Evolutionary conservation across 345 rosid genomes (phyloP).

Genomic region (Brassica nigra): DNA sequence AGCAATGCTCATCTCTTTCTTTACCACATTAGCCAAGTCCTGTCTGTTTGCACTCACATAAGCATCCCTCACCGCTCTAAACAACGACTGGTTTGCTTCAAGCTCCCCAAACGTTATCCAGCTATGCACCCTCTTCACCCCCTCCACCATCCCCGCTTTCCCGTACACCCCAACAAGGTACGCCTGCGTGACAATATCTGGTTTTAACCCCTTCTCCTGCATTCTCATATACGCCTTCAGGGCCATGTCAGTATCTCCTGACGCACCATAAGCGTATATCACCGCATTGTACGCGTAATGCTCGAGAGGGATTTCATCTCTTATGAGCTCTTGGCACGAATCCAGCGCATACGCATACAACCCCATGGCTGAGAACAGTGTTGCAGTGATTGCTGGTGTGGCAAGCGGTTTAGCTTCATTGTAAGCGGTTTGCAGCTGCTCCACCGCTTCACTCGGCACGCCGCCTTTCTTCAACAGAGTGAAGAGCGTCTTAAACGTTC

Average conservation of each 20-base stretch:
- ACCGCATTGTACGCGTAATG: slow-evolving; percentile 66
- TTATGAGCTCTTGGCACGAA: slow-evolving; percentile 51
- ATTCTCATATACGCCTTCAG: slow-evolving; percentile 69
- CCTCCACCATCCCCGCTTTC: slow-evolving; percentile 84
- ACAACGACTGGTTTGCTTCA: slow-evolving; percentile 58
- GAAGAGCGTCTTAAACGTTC: slow-evolving; percentile 66
- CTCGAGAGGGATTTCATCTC: slow-evolving; percentile 48
- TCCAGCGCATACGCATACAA: slow-evolving; percentile 60
- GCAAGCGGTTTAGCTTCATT: slow-evolving; percentile 69
- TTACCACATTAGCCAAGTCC: slow-evolving; percentile 68
- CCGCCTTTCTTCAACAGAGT: slow-evolving; percentile 74
- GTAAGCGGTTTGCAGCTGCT: slow-evolving; percentile 67
- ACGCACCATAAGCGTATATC: slow-evolving; percentile 60
- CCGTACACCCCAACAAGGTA: slow-evolving; percentile 72
- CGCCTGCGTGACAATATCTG: slow-evolving; percentile 71
- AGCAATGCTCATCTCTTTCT: slow-evolving; percentile 63
- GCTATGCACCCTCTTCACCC: slow-evolving; percentile 70
- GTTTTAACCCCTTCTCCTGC: slow-evolving; percentile 73
- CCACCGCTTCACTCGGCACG: slow-evolving; percentile 69
- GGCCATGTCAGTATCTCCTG: slow-evolving; percentile 70
- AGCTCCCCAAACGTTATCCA: slow-evolving; percentile 58
- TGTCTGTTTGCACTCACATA: slow-evolving; percentile 59
- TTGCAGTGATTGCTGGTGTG: slow-evolving; percentile 58
- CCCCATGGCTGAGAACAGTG: slow-evolving; percentile 69
- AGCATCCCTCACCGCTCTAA: slow-evolving; percentile 66